phyloP scores from a whole-genome alignment of 257 asterid species.

The Nicotiana benthamiana region DNA sequence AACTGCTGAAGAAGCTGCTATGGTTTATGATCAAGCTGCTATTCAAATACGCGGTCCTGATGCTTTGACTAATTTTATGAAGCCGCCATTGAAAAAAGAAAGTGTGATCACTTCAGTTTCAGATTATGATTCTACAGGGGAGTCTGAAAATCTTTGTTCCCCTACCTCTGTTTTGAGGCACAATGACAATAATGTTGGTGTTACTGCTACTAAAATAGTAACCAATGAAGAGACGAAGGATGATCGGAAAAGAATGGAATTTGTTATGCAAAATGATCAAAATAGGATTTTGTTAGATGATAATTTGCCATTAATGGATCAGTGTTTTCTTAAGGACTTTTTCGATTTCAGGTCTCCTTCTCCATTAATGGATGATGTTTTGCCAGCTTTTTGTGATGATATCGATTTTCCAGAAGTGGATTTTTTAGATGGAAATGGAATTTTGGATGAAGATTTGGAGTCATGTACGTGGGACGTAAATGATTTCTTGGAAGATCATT shows the following conservation, averaged over 20 bases:
- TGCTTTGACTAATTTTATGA: conserved; percentile 46
- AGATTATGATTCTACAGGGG: conserved; percentile 29
- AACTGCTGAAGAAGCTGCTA: conserved; percentile 80
- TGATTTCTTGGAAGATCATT: conserved; percentile 11
- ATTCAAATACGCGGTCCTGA: conserved; percentile 44
- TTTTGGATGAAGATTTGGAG: conserved; percentile 15
- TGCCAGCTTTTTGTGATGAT: conserved; percentile 10
- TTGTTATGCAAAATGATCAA: not conserved
- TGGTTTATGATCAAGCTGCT: conserved; percentile 56
- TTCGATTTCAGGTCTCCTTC: conserved; percentile 29
- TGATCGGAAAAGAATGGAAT: not conserved
- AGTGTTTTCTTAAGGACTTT: conserved; percentile 20
- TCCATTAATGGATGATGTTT: conserved; percentile 26
- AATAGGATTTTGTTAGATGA: not conserved
- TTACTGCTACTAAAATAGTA: not conserved
- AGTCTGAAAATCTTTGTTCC: conserved; percentile 25
- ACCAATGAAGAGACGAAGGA: not conserved
- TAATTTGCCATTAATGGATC: conserved; percentile 27
- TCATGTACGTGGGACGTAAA: conserved; percentile 30
- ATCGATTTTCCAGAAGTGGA: not conserved
- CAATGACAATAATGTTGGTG: not conserved
- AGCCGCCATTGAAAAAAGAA: conserved; percentile 22
- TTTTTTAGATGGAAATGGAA: not conserved
- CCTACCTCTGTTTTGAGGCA: conserved; percentile 52
- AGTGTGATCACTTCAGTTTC: conserved; percentile 13